Evolutionary conservation across 2,329 filamentous ascomycete genomes (phyloP), one percentile per base, ranked within the genome.

Genomic region (Colletotrichum filicis): DNA sequence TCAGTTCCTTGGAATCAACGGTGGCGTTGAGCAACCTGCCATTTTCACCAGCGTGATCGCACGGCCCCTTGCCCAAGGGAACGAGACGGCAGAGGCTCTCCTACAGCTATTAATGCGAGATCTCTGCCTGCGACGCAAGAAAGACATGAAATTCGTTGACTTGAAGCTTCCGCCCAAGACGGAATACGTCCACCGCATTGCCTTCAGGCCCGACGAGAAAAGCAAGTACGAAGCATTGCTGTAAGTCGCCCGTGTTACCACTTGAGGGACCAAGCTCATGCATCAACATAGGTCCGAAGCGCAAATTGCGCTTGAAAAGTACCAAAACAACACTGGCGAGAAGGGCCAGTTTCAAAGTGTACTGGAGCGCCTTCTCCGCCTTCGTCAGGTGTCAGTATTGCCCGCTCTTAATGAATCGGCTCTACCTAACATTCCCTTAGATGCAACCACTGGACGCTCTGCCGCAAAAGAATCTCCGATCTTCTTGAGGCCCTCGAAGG

Each of bases 381-480:
- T 97, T 76, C 90, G 95, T 22, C 95, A 98, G 83, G 89, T 93
- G 80, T 88, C 79, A 77, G 82, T 78, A 76, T 82, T 57, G 77
- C 79, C 6, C 77, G 78, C 68, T n/a, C 7, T 49, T 22, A 5
- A 22, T 30, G 4, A 32, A 11, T 56, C 22, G 4, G 22, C 42
- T 11, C 68, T 74, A 42, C 71, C 79, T 82, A 70, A 32, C 30
- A 5, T 1, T 22, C 24, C 26, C n/a, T 14, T 68, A 88, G 87
- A 14, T 98, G 95, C 82, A 95, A 96, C 76, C 95, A 97, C 80
- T 97, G 94, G 94, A 92, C 92, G 9, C 88, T 98, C 12, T 94
- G 94, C 78, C 92, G 92, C 62, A 87, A 93, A 37, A 91, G 94
- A 14, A 87, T 97, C n/a, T 88, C 89, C 11, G 90, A 91, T n/a